Percentiles rank a stretch among this genome's conserved stretches.
phyloP scores from a whole-genome alignment of 1,284 basidiomycete genomes.

The Moesziomyces parantarcticus region DNA sequence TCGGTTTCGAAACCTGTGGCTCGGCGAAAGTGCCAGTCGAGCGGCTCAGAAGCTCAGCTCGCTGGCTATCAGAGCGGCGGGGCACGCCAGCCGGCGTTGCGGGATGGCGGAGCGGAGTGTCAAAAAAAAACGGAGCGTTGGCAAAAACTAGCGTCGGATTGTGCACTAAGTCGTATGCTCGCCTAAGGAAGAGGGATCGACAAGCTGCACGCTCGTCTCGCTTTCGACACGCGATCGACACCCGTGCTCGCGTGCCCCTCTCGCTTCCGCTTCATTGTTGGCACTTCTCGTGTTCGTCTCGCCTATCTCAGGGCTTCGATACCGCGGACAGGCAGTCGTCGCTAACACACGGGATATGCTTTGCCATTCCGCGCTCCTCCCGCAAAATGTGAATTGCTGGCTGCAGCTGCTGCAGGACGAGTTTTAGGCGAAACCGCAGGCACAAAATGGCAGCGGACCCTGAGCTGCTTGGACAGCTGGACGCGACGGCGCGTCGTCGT shows the following conservation, averaged over 20 bases:
- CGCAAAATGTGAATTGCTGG: too few species aligned
- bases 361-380: too few species aligned
- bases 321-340: too few species aligned
- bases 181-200: constrained; percentile 1
- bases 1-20: neutral
- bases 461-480: too few species aligned
- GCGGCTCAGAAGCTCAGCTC: too few species aligned
- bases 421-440: too few species aligned
- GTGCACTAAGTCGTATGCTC: neutral
- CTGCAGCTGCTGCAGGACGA: too few species aligned
- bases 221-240: neutral
- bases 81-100: neutral
- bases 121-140: neutral
- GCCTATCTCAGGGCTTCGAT: neutral
- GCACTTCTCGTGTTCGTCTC: neutral
- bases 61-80: too few species aligned
- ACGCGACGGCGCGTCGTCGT: too few species aligned
- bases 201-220: constrained; percentile 3
- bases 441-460: too few species aligned
- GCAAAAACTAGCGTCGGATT: neutral
- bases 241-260: neutral
- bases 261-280: too few species aligned
- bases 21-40: neutral
- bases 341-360: too few species aligned
- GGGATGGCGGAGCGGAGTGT: neutral